phyloP scores from a whole-genome alignment of 768 basidiomycete species.

The Mycena rosella region DNA sequence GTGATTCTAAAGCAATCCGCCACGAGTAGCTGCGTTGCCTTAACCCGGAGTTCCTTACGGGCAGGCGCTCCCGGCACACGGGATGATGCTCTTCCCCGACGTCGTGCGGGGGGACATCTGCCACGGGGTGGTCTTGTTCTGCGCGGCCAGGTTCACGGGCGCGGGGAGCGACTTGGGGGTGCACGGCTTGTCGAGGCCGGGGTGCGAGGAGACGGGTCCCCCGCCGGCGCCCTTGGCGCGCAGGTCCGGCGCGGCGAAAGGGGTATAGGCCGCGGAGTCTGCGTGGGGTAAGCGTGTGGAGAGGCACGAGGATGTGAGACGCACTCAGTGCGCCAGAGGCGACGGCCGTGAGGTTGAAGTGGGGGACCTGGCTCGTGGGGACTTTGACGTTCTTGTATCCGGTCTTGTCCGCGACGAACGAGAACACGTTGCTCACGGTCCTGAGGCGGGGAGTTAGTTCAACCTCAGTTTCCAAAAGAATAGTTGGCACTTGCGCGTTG shows the following conservation, averaged over 20 bases:
- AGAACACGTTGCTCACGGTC: constrained; percentile 58
- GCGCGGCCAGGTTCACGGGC: constrained; percentile 3
- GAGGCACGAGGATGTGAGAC: not conserved
- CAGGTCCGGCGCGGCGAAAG: constrained; percentile 9
- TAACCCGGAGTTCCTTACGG: too few species aligned
- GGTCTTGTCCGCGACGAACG: constrained; percentile 60
- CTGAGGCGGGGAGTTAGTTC: not conserved
- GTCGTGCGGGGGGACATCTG: constrained; percentile 6
- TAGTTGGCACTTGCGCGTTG: constrained; percentile 51
- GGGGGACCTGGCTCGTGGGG: constrained; percentile 1
- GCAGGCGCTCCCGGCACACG: not conserved
- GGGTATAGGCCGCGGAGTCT: constrained; percentile 1
- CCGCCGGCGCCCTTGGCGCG: not conserved
- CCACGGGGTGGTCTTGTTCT: constrained; percentile 9
- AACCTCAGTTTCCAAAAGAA: not conserved
- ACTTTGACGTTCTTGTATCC: constrained; percentile 50
- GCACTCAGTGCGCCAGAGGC: constrained; percentile 9
- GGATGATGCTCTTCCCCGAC: not conserved
- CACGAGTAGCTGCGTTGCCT: too few species aligned
- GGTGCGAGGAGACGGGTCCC: not conserved
- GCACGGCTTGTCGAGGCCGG: not conserved
- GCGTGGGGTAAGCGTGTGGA: not conserved
- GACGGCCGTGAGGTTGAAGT: constrained; percentile 15
- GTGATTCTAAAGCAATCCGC: too few species aligned
- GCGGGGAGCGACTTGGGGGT: not conserved